Conservation (phyloP, 192 early-diverging fungal genomes). For the Podila clonocystis region DNA sequence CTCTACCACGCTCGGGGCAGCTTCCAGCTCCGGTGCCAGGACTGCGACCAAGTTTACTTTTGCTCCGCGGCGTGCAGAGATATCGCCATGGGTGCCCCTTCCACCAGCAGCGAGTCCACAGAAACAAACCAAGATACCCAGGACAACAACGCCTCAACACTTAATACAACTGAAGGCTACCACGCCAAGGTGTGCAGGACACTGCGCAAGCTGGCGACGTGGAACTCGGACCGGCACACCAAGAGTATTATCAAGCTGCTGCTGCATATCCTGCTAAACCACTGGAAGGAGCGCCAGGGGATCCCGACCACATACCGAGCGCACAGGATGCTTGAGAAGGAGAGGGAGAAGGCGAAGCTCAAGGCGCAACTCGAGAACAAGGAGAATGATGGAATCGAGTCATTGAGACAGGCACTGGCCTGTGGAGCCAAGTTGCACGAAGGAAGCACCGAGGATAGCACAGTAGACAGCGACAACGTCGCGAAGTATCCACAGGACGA, state of each 20-base stretch:
- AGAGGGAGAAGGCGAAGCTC: not conserved
- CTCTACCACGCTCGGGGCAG: conserved; percentile 58
- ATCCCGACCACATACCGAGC: conserved; percentile 22
- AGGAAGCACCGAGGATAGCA: too few relatives aligned
- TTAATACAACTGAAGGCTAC: not conserved
- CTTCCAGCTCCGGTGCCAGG: conserved; percentile 61
- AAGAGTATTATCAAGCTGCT: conserved; percentile 73
- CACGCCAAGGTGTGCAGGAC: conserved; percentile 57
- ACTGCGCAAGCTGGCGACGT: conserved; percentile 66
- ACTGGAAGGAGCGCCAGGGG: conserved; percentile 55
- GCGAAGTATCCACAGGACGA: not conserved
- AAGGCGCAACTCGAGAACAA: not conserved
- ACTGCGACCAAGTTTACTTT: conserved; percentile 71
- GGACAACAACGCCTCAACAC: not conserved
- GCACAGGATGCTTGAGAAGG: not conserved
- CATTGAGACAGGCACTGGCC: not conserved
- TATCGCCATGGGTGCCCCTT: conserved; percentile 47
- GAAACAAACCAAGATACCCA: not conserved
- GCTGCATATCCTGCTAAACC: conserved; percentile 50
- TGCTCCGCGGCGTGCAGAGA: conserved; percentile 61
- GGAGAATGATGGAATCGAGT: conserved; percentile 15
- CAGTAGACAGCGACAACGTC: not conserved
- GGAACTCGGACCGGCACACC: conserved; percentile 67
- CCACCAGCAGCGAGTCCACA: not conserved
- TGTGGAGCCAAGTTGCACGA: too few relatives aligned